A percentile compares a stretch with the other conserved stretches of the same genome.
Conservation (phyloP, 2,329 filamentous ascomycete genomes). For the Xylaria multiplex region DNA sequence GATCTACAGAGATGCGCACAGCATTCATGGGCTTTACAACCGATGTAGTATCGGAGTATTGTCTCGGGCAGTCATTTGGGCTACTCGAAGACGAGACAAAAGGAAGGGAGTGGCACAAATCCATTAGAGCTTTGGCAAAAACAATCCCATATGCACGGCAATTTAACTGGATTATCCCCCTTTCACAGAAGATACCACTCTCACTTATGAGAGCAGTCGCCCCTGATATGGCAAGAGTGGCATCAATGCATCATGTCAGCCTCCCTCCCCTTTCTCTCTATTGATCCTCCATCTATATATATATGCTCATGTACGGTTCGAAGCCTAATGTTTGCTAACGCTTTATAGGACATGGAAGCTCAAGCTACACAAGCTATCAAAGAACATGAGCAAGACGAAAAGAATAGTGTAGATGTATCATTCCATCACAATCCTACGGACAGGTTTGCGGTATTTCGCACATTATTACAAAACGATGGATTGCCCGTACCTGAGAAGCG, state of each 20-base stretch:
- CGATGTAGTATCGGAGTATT: constrained; percentile 32
- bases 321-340: not conserved
- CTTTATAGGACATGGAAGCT: constrained; percentile 30
- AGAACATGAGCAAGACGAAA: constrained; percentile 19
- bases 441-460: constrained; percentile 30
- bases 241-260: constrained; percentile 33
- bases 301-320: not conserved
- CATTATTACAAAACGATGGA: constrained; percentile 25
- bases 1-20: constrained; percentile 25
- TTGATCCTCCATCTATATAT: too few relatives aligned
- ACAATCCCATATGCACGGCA: constrained; percentile 31
- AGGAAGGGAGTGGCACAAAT: constrained; percentile 18
- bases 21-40: constrained; percentile 23
- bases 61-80: constrained; percentile 24
- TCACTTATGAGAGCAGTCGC: constrained; percentile 20
- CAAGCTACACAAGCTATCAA: constrained; percentile 24
- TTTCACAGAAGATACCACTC: constrained; percentile 28
- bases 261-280: too few relatives aligned
- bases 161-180: constrained; percentile 35
- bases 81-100: constrained; percentile 30
- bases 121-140: constrained; percentile 22
- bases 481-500: constrained; percentile 32
- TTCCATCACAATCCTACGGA: constrained; percentile 24
- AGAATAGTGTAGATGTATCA: not conserved
- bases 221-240: constrained; percentile 25